Base-by-base conservation (phyloP, 129 eudicot genomes). In the Pulicaria dysenterica region DNA sequence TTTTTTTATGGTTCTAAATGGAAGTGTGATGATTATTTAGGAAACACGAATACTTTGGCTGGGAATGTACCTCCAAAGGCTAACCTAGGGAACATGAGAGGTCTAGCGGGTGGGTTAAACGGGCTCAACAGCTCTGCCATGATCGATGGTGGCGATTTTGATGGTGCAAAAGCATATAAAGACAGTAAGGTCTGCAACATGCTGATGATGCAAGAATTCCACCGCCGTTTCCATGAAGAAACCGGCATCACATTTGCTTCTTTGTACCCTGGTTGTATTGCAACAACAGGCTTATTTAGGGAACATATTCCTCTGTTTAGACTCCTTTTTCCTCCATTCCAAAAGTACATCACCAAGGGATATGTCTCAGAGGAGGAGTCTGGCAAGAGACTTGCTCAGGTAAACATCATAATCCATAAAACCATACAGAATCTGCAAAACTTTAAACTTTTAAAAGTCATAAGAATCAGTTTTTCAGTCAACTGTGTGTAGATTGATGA, bases 161-260 rank as follows among this genome's bases (percentile, higher is more conserved):
- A 90, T 45, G 96, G 96, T 19, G 96, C 96, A 13, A 90, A 90
- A 63, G 96, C 96, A n/a, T 90, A 90, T 81, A 90, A 90, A 76
- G 96, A 90, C 74, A 90, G 96, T 83, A 90, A 90, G 66, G 96
- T 90, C 4, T 90, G 96, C 80, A 90, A 90, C 83, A 90, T 90
- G 96, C 95, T 90, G 15, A 87, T 88, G 41, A 90, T 90, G 96
- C 98, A 92, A 81, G 98, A 92, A 73, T 89, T 92, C 77, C 98
- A 92, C 76, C 82, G 92, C 0, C 91, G 95, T 3, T 92, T 73
- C 70, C 96, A 92, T 9, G 96, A 92, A 84, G 98, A 92, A 1
- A 92, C 98, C 0, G 95, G 98, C 44, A 92, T 92, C 80, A 82
- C 95, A 14, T 92, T 92, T 41, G 88, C 95, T 24, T 92, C 98